Conservation (phyloP, 2,329 filamentous ascomycete genomes). For the Myriosclerotinia curreyana region DNA sequence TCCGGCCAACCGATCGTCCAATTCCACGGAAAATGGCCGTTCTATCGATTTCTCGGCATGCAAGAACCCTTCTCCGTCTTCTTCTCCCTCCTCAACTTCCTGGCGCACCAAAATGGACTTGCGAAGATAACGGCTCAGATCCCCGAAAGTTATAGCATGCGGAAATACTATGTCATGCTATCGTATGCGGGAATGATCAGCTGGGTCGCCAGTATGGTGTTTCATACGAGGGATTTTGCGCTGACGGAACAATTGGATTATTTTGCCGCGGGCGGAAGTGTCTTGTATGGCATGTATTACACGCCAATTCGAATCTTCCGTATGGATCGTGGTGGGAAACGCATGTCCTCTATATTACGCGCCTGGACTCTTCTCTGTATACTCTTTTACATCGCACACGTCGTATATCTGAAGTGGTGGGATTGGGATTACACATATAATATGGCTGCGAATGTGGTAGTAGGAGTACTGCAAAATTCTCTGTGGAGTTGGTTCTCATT, state of each 20-base stretch:
- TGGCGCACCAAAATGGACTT: slow-evolving; percentile 79
- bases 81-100: slow-evolving; percentile 89
- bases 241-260: slow-evolving; percentile 94
- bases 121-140: slow-evolving; percentile 65
- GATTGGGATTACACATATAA: slow-evolving; percentile 97
- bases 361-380: slow-evolving; percentile 75
- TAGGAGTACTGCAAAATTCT: slow-evolving; percentile 75
- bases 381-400: slow-evolving; percentile 69
- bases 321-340: slow-evolving; percentile 59
- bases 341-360: slow-evolving; percentile 51
- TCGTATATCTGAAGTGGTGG: slow-evolving; percentile 80
- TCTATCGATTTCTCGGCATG: slow-evolving; percentile 83
- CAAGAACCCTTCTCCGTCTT: slow-evolving; percentile 93
- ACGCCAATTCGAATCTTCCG: slow-evolving; percentile 78
- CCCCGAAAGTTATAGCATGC: slow-evolving; percentile 69
- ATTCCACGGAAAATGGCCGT: slow-evolving; percentile 99
- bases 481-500: slow-evolving; percentile 87
- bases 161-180: slow-evolving; percentile 76
- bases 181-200: slow-evolving; percentile 77
- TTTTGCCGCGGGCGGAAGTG: slow-evolving; percentile 84
- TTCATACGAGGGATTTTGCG: slow-evolving; percentile 84
- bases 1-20: slow-evolving; percentile 71
- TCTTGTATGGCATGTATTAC: slow-evolving; percentile 90
- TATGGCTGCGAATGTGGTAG: slow-evolving; percentile 88
- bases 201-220: slow-evolving; percentile 87